These are phyloP conservation scores for Paraphoma sp. DNA, from an alignment of 2,329 filamentous ascomycete species.

Conservation along the genomic window DNA sequence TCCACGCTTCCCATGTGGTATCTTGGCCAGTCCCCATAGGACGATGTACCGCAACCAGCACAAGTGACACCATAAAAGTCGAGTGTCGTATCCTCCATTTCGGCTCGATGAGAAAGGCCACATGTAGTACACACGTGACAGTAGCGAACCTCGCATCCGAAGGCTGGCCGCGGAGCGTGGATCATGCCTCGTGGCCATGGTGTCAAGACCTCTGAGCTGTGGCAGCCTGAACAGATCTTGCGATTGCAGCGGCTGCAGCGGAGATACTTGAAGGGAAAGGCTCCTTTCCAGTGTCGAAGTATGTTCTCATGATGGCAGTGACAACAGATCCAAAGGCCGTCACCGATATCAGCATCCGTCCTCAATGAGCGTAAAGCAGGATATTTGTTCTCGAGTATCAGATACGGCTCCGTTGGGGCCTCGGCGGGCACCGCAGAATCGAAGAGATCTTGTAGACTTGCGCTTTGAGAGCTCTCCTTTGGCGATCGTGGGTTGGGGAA, in stretches of 20 bases:
- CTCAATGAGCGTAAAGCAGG: conserved; percentile 15
- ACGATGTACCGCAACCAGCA: conserved; percentile 11
- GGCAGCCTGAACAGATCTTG: conserved; percentile 9
- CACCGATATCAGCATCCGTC: conserved; percentile 19
- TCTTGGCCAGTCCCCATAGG: conserved; percentile 20
- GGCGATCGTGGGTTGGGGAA: neutral
- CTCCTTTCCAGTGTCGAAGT: conserved; percentile 14
- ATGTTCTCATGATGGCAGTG: conserved; percentile 22
- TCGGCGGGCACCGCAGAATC: conserved; percentile 9
- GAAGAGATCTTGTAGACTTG: conserved; percentile 10
- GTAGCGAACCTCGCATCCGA: conserved; percentile 12
- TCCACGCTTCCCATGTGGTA: conserved; percentile 18
- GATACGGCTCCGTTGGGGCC: conserved; percentile 10
- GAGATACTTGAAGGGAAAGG: conserved; percentile 19
- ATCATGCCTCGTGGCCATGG: conserved; percentile 18
- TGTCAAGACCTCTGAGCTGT: conserved; percentile 16
- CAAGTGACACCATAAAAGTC: conserved; percentile 18
- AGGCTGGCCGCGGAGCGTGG: conserved; percentile 1
- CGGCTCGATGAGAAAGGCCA: conserved; percentile 20
- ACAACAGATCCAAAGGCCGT: conserved; percentile 23
- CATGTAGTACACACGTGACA: conserved; percentile 17
- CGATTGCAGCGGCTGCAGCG: conserved; percentile 11
- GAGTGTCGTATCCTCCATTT: conserved; percentile 14
- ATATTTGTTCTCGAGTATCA: conserved; percentile 18
- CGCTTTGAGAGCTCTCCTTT: neutral